Evolutionary conservation across 106 monocot genomes (phyloP), one percentile per base, ranked within the genome.

Genomic region (Dendrobium huoshanense): DNA sequence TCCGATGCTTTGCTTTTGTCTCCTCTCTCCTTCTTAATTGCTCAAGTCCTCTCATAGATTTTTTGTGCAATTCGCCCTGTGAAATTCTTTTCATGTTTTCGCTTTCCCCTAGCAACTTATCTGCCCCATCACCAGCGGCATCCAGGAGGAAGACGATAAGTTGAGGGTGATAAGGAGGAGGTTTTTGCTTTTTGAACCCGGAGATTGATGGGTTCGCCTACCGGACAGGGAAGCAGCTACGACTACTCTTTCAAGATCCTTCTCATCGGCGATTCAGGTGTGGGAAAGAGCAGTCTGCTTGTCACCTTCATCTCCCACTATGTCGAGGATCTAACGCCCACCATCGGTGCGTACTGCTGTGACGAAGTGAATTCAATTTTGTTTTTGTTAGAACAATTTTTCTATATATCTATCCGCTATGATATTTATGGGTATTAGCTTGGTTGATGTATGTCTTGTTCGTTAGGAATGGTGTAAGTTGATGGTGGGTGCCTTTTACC

Each of bases 231-330:
- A 25, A 77, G 77, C 44, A 79, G 70, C 18, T 86, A 86, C 82
- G 87, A 84, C 51, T 87, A 87, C 78, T 88, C 88, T 16, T 88
- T 88, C 77, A 90, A 90, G 84, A 90, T 90, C 55, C 88, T 90
- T 18, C 77, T 90, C 22, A 84, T 90, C 77, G 90, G 90, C 7
- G 90, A 90, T 78, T 90, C 90, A 20, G 90, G 51, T 8, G 90
- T 90, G 54, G 90, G 90, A 19, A 90, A 90, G 86, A 90, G 90
- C 73, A 90, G 90, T 67, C 78, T 90, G 44, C 90, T 88, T 61
- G 77, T 83, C 49, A 86, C 81, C 81, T 90, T 90, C 88, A 86
- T 86, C 68, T 85, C 90, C 51, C 61, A 72, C 73, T 68, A 85
- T 6, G 40, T 81, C 55, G 85, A 67, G 5, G 74, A 80, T 27